A percentile compares a stretch with the other conserved stretches of the same genome.
Conservation (phyloP, 2,329 filamentous ascomycete genomes). For the Beauveria sp. region DNA sequence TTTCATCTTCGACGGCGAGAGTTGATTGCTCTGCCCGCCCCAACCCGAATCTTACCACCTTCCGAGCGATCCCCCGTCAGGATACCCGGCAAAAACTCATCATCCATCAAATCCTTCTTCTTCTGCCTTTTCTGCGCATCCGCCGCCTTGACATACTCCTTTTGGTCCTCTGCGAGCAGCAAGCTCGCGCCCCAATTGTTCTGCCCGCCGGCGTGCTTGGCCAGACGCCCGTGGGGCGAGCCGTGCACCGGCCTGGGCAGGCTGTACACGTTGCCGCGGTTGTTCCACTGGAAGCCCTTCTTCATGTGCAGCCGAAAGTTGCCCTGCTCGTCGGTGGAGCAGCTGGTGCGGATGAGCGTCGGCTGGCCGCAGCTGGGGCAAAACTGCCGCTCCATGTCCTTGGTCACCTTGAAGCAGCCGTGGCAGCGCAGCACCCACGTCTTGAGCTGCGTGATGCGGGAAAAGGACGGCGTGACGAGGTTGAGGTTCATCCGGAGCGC, state of each 20-base stretch:
- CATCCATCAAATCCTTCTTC: constrained; percentile 84
- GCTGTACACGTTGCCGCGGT: constrained; percentile 82
- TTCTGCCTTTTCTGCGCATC: constrained; percentile 58
- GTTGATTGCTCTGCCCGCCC: constrained; percentile 82
- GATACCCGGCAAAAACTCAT: constrained; percentile 82
- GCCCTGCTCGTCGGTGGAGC: constrained; percentile 73
- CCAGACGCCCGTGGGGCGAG: constrained; percentile 66
- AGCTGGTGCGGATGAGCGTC: constrained; percentile 76
- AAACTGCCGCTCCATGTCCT: constrained; percentile 83
- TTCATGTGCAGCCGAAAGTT: constrained; percentile 82
- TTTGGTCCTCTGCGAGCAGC: constrained; percentile 90
- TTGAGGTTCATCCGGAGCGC: constrained; percentile 91
- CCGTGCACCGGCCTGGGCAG: constrained; percentile 86
- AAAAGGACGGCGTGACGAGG: constrained; percentile 69
- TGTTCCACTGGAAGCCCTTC: constrained; percentile 95
- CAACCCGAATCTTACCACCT: constrained; percentile 67
- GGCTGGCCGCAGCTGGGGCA: constrained; percentile 85
- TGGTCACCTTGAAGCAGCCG: constrained; percentile 79
- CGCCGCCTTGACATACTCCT: constrained; percentile 68
- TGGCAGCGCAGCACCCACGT: constrained; percentile 91
- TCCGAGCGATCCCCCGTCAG: constrained; percentile 67
- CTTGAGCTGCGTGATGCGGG: constrained; percentile 76
- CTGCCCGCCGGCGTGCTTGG: constrained; percentile 66
- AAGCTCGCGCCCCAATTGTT: constrained; percentile 79
- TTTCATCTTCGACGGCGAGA: constrained; percentile 45